Conservation (phyloP, 352 stramenopile species). For the Globisporangium spinosum region DNA sequence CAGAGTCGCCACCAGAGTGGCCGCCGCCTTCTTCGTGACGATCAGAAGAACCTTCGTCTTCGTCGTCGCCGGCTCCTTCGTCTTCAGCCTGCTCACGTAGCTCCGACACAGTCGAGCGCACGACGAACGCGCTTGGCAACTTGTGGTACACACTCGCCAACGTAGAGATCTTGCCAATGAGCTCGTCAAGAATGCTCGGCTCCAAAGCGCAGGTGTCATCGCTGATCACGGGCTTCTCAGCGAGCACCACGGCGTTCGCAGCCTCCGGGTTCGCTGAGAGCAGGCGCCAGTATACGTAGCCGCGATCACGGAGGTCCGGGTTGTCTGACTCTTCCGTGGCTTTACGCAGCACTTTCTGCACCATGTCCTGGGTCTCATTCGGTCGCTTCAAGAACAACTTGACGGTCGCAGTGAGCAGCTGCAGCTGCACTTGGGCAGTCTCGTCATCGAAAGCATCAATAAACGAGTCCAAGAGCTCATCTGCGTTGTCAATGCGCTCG, state of each 20-base stretch:
- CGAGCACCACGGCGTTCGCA: constrained; percentile 96
- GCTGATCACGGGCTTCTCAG: constrained; percentile 98
- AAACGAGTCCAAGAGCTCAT: constrained; percentile 98
- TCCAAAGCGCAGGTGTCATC: constrained; percentile 97
- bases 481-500: constrained; percentile 98
- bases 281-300: constrained; percentile 99
- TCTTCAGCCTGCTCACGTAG: constrained; percentile 66
- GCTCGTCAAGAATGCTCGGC: constrained; percentile 92
- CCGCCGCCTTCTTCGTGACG: constrained; percentile 42
- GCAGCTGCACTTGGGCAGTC: constrained; percentile 94
- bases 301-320: constrained; percentile 96
- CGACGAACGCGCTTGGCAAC: constrained; percentile 73
- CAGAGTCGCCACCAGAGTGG: constrained; percentile 20
- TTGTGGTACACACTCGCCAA: constrained; percentile 99
- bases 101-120: constrained; percentile 79
- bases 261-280: constrained; percentile 97
- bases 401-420: constrained; percentile 97
- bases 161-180: constrained; percentile 97
- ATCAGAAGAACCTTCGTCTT: constrained; percentile 58
- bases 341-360: constrained; percentile 96
- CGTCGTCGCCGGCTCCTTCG: constrained; percentile 47
- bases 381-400: constrained; percentile 98
- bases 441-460: constrained; percentile 99
- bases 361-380: constrained; percentile 94
- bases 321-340: constrained; percentile 98